Base-by-base conservation (phyloP, 2,329 filamentous ascomycete genomes). In the Emmonsiellopsis sp. region DNA sequence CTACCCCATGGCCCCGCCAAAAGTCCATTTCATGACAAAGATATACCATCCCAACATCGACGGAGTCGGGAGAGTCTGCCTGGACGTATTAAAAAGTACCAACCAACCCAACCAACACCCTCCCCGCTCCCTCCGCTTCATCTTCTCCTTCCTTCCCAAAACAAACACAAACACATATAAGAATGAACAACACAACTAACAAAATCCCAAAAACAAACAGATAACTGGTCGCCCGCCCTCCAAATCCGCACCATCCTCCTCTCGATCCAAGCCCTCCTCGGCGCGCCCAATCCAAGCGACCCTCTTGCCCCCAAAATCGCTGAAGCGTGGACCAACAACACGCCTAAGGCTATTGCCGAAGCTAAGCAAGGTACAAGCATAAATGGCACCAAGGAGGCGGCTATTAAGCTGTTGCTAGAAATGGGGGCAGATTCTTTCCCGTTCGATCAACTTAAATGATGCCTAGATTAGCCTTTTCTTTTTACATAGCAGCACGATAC, bases 31-130 rank as follows among this genome's bases (percentile, higher is more conserved):
- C 74, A 79, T 98, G 50, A 98, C 94, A 63, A 96, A 95, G 75
- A 97, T 98, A 71, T 98, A 97, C 74, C 94, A 98, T 71, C 93
- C 93, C 51, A 98, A 98, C 70, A 96, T 98, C 62, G 93, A 98
- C 71, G 94, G 94, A 73, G 83, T 98, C 2, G 93, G 93, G 56
- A 87, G 93, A 56, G 98, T 98, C 73, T 98, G 94, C 68, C 76
- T 98, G 49, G 93, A 98, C 68, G 93, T 98, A 36, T 75, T 98
- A 54, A 98, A 98, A 78, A 95, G 93, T 95, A 76, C 62, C 21
- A 27, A 81, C 62, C 34, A 27, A 45, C 21, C n/a, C n/a, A n/a
- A n/a, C n/a, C n/a, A n/a, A n/a, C n/a, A n/a, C n/a, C n/a, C 31
- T 49, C 5, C 6, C 11, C 17, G 14, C n/a, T 43, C 42, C 56